Base-by-base conservation (phyloP, 257 asterid genomes). In the Solanum bulbocastanum region DNA sequence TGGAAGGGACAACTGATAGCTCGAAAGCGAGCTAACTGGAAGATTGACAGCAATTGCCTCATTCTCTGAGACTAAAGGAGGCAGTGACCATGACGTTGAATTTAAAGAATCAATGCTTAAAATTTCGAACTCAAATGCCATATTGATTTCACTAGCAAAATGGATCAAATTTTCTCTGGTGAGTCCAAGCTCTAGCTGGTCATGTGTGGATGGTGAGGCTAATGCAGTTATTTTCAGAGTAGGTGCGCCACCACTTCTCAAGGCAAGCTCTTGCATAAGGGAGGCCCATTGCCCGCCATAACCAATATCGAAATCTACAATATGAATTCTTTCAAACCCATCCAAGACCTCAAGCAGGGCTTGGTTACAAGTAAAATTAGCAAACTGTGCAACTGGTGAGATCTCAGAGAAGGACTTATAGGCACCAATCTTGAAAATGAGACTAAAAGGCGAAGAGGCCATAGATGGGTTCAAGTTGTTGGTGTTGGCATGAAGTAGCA, bases 221-320 rank as follows among this genome's bases (percentile, higher is more conserved):
- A 97, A 92, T 2, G 95, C 98, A 3, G 99, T 97, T 71, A 97
- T 93, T 86, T 93, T 97, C 66, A 97, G 74, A 1, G 96, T 90
- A 8, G 95, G 94, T 5, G 94, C 89, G 30, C 96, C 98, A 37
- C 94, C 95, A 49, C 87, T 91, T 20, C 94, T 90, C 12, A 94
- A 66, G 35, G 98, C 93, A n/a, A 97, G 95, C 92, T 97, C 99
- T 92, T 97, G 99, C 97, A 97, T 96, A 27, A 97, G 93, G 16
- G 99, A 95, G 73, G 99, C 96, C 99, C 99, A 97, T 68, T 96
- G 98, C 52, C 97, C 96, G 10, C 99, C 99, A 89, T 92, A 94
- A 42, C 99, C 98, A 20, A 95, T 94, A 86, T 97, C 99, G 32
- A 97, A 97, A 94, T 97, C 99, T 15, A 97, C 87, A 30, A 97